Percentiles rank a stretch among this genome's conserved stretches.
phyloP scores from a whole-genome alignment of 257 asterid species.

The Coffea eugenioides region DNA sequence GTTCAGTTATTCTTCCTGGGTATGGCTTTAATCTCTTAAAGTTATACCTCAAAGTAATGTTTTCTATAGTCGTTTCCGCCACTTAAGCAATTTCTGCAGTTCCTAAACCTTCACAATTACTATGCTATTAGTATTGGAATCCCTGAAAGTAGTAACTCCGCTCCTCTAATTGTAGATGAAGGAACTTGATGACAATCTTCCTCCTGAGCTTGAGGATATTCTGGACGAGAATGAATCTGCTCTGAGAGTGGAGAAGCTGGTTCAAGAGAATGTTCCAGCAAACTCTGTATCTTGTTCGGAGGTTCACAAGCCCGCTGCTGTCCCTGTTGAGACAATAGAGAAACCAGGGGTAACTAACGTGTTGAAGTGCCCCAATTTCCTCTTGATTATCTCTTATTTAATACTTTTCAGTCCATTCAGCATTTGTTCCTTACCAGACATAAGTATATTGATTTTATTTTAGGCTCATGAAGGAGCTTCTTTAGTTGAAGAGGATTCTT shows the following conservation, averaged over 20 bases:
- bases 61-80: neutral
- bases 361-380: conserved; percentile 1
- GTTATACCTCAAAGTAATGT: neutral
- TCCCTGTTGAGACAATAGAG: conserved; percentile 34
- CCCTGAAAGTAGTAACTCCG: neutral
- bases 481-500: conserved; percentile 32
- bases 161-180: conserved; percentile 51
- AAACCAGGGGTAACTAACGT: conserved; percentile 42
- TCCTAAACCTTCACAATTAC: neutral
- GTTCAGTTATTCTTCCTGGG: neutral
- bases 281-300: conserved; percentile 36
- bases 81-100: neutral
- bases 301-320: conserved; percentile 25
- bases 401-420: neutral
- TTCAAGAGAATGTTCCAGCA: conserved; percentile 28
- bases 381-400: neutral
- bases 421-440: neutral
- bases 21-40: neutral
- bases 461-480: conserved; percentile 38
- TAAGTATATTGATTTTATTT: neutral
- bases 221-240: conserved; percentile 35
- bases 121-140: neutral
- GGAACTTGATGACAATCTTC: conserved; percentile 69
- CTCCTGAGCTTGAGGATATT: conserved; percentile 55
- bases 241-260: conserved; percentile 28